Evolutionary conservation across 139 green algal genomes (phyloP).

Genomic region (Chlorella sp.): DNA sequence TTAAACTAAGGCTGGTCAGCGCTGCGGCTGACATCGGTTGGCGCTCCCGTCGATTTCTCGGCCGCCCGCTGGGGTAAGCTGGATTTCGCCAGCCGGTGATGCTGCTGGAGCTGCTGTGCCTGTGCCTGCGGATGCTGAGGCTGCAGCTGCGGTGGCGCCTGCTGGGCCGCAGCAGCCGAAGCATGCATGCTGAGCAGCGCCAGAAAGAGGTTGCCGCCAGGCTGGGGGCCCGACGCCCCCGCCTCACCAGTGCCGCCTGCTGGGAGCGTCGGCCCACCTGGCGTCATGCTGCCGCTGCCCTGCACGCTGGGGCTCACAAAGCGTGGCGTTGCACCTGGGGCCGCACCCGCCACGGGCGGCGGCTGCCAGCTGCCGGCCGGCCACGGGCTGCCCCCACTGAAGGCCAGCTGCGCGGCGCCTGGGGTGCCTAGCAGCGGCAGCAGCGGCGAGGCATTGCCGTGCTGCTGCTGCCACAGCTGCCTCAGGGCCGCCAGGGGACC

Average conservation of each 20-base stretch:
- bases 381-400: constrained; percentile 9
- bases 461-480: constrained; percentile 25
- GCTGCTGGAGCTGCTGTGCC: background rate
- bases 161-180: background rate
- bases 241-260: background rate
- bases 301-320: constrained; percentile 8
- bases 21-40: too few relatives aligned
- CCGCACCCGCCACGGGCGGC: constrained; percentile 9
- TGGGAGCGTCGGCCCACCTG: background rate
- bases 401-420: background rate
- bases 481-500: background rate
- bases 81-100: background rate
- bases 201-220: background rate
- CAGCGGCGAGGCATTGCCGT: background rate
- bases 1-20: too few relatives aligned
- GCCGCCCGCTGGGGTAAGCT: background rate
- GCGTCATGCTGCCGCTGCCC: background rate
- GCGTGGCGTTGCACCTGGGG: constrained; percentile 17
- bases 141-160: background rate
- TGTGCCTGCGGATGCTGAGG: background rate
- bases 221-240: background rate
- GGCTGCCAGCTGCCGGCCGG: constrained; percentile 6
- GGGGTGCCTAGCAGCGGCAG: constrained; percentile 12
- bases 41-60: too few relatives aligned
- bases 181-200: background rate